Base-by-base conservation (phyloP, 2,329 filamentous ascomycete species). In the Tolypocladium amazonense region DNA sequence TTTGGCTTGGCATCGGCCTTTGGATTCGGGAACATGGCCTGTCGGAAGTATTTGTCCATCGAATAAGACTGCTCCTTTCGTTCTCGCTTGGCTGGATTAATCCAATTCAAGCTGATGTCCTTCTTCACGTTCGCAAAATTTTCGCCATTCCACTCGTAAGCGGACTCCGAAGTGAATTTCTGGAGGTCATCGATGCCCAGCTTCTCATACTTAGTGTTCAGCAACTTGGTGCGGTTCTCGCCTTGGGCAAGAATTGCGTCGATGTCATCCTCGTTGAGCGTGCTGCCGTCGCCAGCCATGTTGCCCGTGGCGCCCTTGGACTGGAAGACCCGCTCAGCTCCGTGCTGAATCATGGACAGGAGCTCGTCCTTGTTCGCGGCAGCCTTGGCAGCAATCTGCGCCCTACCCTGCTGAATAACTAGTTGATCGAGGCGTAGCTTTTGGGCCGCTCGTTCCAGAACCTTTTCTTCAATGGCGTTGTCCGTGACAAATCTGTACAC, bases 121-220 rank as follows among this genome's bases (percentile, higher is more conserved):
- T 95, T 96, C 77, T 95, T 95, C 70, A 88, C 85, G 61, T 89
- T 90, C 58, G 92, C 90, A 72, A 99, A 99, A 68, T 93, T 93
- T 75, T 97, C 88, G 55, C 94, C 94, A 64, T 99, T 99, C 95
- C 95, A 99, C 71, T 97, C 94, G 69, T 99, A 99, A 0, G 95
- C 92, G 59, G 91, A 96, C 68, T 99, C 94, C 0, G 93, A 97
- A 1, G 89, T 94, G 74, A 99, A 99, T 70, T 97, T 97, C 71
- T 99, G 94, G 52, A 99, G 77, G 66, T 99, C 94, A 71, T 99
- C 94, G 37, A 99, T 89, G 64, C 95, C 94, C 47, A 99, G 86
- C 72, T 96, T 96, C 73, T 97, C 94, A 68, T 97, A 99, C 74
- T 92, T 93, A 65, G 90, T 88, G 71, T 92, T 97, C 50, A 99